These are phyloP conservation scores for Aspergillus carbonarius DNA, from an alignment of 2,329 filamentous ascomycete genomes.

Conservation along the genomic window DNA sequence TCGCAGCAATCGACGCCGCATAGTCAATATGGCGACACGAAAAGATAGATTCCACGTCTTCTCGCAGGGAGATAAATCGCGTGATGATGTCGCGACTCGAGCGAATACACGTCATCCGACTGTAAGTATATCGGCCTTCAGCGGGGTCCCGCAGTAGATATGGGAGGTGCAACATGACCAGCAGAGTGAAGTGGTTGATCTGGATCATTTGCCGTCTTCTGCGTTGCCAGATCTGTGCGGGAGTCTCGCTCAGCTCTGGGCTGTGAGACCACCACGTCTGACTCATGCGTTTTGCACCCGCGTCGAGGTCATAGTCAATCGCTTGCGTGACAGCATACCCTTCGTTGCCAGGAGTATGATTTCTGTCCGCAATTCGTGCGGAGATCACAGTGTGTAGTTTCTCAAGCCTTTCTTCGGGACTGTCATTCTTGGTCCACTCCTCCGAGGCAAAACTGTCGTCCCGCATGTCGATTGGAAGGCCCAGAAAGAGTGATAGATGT, in stretches of 20 bases:
- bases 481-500: not conserved
- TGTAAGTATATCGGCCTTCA: not conserved
- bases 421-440: not conserved
- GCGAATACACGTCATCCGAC: not conserved
- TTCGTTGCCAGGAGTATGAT: not conserved
- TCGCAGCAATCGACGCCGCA: not conserved
- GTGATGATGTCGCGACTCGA: not conserved
- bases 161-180: not conserved
- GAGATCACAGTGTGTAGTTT: not conserved
- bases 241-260: not conserved
- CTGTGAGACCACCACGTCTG: not conserved
- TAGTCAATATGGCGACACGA: not conserved
- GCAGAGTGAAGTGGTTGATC: not conserved
- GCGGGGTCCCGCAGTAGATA: not conserved
- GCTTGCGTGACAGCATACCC: not conserved
- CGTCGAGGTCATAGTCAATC: not conserved
- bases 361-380: not conserved
- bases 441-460: not conserved
- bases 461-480: not conserved
- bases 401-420: not conserved
- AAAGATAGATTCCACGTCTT: not conserved
- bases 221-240: not conserved
- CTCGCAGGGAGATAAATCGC: not conserved
- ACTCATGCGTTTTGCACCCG: not conserved
- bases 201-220: not conserved